Evolutionary conservation across 306 rosid genomes (phyloP), one percentile per base, ranked within the genome.

Genomic region (Luffa acutangula): DNA sequence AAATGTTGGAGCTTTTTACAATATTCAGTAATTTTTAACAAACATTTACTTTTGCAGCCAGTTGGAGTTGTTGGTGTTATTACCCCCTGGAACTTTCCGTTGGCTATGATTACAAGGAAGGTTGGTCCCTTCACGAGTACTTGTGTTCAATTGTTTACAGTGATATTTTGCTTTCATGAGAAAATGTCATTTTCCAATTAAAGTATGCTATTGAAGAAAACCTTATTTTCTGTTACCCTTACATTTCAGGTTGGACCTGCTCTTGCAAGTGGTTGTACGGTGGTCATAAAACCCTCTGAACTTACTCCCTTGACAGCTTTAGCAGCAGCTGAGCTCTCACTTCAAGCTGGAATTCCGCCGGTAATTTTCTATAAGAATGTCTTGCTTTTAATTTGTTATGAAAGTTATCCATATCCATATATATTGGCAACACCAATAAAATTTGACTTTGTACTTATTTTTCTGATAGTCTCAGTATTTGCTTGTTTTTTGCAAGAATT

Each of bases 101-200:
- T 95, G 79, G 99, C 99, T 64, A 95, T 95, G 99, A 93, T 95
- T 74, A 93, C 99, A 56, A 89, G 99, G 74, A 95, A 95, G 96
- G 99, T 89, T 66, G 64, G 80, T 73, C 81, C 54, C 62, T 37
- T 77, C 78, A 62, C 65, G 80, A 56, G 80, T 71, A 83, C 57
- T 73, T 78, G 58, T 48, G 45, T 80, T 73, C 70, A 79, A 73
- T 10, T 74, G 17, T 54, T 33, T 51, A 34, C 6, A 48, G 58
- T 41, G 46, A 63, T 53, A 48, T 46, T 49, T 74, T 74, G 3
- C 62, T 51, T 74, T 72, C 6, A 72, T 49, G 78, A 46, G 46
- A 15, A 56, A 20, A 67, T 51, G 53, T 63, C 77, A 60, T 63
- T 63, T 65, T 53, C 78, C 39, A 14, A 18, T 45, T 33, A 14